Conservation (phyloP, 1,284 basidiomycete species). For the Malassezia nana region DNA sequence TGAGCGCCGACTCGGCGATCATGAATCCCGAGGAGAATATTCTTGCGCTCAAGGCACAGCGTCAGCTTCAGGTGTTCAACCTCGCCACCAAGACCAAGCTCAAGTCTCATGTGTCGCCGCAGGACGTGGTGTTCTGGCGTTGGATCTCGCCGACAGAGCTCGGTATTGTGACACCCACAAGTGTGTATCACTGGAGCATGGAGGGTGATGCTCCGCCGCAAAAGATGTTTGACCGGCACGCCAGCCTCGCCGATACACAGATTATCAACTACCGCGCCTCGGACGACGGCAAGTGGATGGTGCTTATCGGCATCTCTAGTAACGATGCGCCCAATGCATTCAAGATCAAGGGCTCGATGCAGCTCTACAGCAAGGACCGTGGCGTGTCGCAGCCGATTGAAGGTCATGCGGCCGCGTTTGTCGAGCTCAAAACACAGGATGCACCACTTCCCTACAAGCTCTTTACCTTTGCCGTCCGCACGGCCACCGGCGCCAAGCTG, state of each 20-base stretch:
- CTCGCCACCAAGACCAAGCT: conserved; percentile 92
- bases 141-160: conserved; percentile 87
- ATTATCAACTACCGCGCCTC: conserved; percentile 97
- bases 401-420: conserved; percentile 94
- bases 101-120: conserved; percentile 80
- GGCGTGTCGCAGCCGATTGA: conserved; percentile 98
- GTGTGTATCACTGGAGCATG: conserved; percentile 90
- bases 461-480: conserved; percentile 90
- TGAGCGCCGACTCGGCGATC: conserved; percentile 94
- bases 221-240: conserved; percentile 94
- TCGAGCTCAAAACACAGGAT: conserved; percentile 61
- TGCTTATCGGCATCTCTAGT: conserved; percentile 87
- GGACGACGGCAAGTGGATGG: conserved; percentile 91
- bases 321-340: conserved; percentile 65
- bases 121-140: conserved; percentile 97
- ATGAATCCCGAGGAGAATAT: conserved; percentile 98
- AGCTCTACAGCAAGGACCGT: conserved; percentile 78
- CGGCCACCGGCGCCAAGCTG: conserved; percentile 92
- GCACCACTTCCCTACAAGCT: conserved; percentile 57
- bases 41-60: conserved; percentile 72
- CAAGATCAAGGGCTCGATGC: conserved; percentile 61
- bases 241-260: conserved; percentile 83
- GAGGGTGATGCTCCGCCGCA: conserved; percentile 61
- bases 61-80: conserved; percentile 93
- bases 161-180: conserved; percentile 86